These are phyloP conservation scores for Coelastrella sp. DNA, from an alignment of 139 green algal species.

Conservation along the genomic window DNA sequence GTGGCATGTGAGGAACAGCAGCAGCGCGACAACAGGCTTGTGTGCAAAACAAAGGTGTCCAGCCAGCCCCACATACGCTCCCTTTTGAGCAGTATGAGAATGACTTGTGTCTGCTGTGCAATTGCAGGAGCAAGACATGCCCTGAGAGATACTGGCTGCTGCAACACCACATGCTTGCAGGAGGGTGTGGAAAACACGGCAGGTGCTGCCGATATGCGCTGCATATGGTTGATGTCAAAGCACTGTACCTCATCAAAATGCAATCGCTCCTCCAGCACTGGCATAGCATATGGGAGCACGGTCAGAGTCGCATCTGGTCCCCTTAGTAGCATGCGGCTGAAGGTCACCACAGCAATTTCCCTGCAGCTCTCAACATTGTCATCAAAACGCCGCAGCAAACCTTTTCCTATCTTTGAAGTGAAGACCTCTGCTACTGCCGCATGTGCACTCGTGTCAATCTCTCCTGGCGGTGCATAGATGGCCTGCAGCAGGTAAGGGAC, in stretches of 20 bases:
- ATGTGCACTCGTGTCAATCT: neutral
- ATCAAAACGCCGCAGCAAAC: slow-evolving; percentile 65
- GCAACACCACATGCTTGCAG: neutral
- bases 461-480: neutral
- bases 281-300: slow-evolving; percentile 67
- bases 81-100: too few species aligned
- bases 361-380: slow-evolving; percentile 53
- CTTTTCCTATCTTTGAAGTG: slow-evolving; percentile 54
- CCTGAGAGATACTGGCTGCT: too few species aligned
- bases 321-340: neutral
- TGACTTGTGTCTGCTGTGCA: too few species aligned
- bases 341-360: slow-evolving; percentile 54
- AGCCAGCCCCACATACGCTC: too few species aligned
- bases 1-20: neutral
- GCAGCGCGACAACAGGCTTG: neutral
- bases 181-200: neutral
- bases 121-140: too few species aligned
- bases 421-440: neutral
- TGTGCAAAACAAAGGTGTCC: too few species aligned
- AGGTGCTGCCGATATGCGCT: neutral
- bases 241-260: slow-evolving; percentile 4
- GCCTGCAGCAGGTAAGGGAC: neutral
- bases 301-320: slow-evolving; percentile 53
- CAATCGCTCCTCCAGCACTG: slow-evolving; percentile 62
- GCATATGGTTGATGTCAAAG: neutral